These are phyloP conservation scores for Beauveria bassiana DNA, from an alignment of 2,329 filamentous ascomycete genomes.

Conservation along the genomic window DNA sequence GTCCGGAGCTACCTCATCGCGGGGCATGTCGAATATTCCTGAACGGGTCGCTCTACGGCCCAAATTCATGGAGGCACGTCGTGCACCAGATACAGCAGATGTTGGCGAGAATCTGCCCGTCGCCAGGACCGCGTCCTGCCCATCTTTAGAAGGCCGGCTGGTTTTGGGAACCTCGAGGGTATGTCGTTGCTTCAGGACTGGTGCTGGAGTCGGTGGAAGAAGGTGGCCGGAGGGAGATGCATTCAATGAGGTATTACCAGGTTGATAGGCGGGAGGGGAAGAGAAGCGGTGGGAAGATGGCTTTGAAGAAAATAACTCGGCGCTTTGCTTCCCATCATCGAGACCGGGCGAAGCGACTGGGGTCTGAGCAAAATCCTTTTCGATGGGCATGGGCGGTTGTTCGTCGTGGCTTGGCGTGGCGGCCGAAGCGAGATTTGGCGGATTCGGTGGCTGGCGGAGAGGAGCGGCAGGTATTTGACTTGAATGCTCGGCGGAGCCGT, in stretches of 20 bases:
- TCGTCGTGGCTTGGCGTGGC: neutral
- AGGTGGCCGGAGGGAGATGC: conserved; percentile 42
- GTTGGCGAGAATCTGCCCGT: conserved; percentile 77
- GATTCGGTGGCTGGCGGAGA: neutral
- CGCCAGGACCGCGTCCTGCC: conserved; percentile 55
- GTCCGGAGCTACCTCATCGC: conserved; percentile 78
- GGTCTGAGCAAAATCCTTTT: neutral
- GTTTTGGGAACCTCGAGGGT: conserved; percentile 79
- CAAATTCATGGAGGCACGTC: conserved; percentile 77
- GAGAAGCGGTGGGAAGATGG: conserved; percentile 10
- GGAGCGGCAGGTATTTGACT: conserved; percentile 5
- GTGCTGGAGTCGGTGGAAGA: conserved; percentile 31
- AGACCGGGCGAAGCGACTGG: conserved; percentile 16
- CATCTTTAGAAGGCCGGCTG: conserved; percentile 65
- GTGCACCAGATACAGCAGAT: conserved; percentile 45
- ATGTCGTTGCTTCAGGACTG: conserved; percentile 69
- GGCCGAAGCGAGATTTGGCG: neutral
- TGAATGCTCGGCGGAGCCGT: conserved; percentile 17
- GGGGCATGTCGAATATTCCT: conserved; percentile 65
- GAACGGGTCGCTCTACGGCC: conserved; percentile 76
- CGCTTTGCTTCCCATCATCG: conserved; percentile 21
- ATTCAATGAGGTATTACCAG: conserved; percentile 28
- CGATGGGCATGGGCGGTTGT: neutral
- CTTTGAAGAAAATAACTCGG: conserved; percentile 11
- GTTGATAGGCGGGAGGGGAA: conserved; percentile 29